A percentile compares a stretch with the other conserved stretches of the same genome.
phyloP scores from a whole-genome alignment of 345 rosid genomes.

The Erucastrum elatum region DNA sequence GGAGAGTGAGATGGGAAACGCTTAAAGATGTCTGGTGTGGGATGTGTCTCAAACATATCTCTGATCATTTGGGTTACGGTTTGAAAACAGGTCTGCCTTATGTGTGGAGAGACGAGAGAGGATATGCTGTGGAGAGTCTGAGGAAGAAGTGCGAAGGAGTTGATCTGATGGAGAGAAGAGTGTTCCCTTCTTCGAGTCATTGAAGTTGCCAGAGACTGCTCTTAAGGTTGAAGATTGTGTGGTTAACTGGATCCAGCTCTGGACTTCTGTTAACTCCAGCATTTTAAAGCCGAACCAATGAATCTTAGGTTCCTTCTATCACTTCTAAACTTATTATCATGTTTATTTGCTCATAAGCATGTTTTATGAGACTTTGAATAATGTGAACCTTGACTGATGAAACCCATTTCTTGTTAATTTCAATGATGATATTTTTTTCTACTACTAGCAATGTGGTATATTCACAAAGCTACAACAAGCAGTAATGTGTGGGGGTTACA shows the following conservation, averaged over 20 bases:
- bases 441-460: slow-evolving; percentile 16
- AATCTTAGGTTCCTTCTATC: background rate
- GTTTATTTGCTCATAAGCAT: slow-evolving; percentile 18
- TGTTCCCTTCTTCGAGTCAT: slow-evolving; percentile 73
- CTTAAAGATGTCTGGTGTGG: slow-evolving; percentile 61
- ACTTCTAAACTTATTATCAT: background rate
- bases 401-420: background rate
- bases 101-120: slow-evolving; percentile 90
- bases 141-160: slow-evolving; percentile 97
- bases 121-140: slow-evolving; percentile 71
- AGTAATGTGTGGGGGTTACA: slow-evolving; percentile 21
- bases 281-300: background rate
- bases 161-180: slow-evolving; percentile 93
- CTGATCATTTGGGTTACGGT: slow-evolving; percentile 80
- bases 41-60: slow-evolving; percentile 50
- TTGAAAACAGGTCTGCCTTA: slow-evolving; percentile 88
- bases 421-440: slow-evolving; percentile 16
- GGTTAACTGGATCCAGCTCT: slow-evolving; percentile 32
- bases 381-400: slow-evolving; percentile 19
- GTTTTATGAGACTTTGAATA: slow-evolving; percentile 26
- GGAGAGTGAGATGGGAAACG: slow-evolving; percentile 90
- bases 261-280: slow-evolving; percentile 60
- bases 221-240: slow-evolving; percentile 68
- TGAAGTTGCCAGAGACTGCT: slow-evolving; percentile 56
- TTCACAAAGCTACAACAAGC: slow-evolving; percentile 38